phyloP scores from a whole-genome alignment of 1,284 basidiomycete species.

The Malassezia psittaci region DNA sequence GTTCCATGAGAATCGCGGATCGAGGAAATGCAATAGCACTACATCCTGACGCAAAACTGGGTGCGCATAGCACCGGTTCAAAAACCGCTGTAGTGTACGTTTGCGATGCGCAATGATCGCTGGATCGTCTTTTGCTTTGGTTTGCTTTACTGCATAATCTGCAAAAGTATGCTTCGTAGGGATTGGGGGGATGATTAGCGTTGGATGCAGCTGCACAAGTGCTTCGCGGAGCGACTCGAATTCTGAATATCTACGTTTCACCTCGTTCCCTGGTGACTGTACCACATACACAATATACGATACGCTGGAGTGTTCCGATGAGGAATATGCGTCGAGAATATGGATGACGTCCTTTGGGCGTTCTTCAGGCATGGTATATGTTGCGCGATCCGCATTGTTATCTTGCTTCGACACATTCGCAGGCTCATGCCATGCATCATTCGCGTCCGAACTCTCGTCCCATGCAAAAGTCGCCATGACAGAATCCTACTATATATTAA shows the following conservation, averaged over 20 bases:
- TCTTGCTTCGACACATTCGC: too few species aligned
- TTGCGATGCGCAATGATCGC: conserved; percentile 82
- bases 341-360: neutral
- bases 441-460: neutral
- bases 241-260: conserved; percentile 86
- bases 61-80: conserved; percentile 77
- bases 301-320: neutral
- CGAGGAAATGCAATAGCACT: conserved; percentile 86
- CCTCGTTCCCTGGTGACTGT: conserved; percentile 51
- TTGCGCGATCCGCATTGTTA: too few species aligned
- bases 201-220: conserved; percentile 81
- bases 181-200: conserved; percentile 91
- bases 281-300: conserved; percentile 14
- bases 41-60: conserved; percentile 87
- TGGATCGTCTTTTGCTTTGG: conserved; percentile 90
- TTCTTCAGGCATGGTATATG: too few species aligned
- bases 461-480: neutral
- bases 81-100: conserved; percentile 87
- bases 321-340: conserved; percentile 8
- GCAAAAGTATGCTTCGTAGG: conserved; percentile 90
- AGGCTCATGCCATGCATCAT: neutral
- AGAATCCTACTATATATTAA: neutral
- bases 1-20: conserved; percentile 83
- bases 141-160: conserved; percentile 94
- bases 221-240: conserved; percentile 84